These are phyloP conservation scores for Arthonia radiata DNA, from an alignment of 495 filamentous ascomycete genomes.

Conservation along the genomic window DNA sequence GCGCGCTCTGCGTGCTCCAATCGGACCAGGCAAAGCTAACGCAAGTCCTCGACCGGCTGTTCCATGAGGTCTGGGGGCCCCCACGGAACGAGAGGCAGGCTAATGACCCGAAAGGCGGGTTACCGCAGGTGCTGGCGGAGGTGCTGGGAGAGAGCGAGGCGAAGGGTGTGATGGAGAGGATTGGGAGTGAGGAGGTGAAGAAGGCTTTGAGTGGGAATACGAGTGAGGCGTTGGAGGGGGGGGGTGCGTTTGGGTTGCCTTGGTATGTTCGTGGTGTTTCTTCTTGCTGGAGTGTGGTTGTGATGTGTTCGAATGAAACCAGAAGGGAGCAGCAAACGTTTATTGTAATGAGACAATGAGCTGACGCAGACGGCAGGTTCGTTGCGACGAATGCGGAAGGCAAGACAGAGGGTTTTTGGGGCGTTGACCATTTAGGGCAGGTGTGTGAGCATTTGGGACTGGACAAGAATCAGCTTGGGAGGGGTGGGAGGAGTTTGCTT, in stretches of 20 bases:
- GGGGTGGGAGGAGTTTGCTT: too few relatives aligned
- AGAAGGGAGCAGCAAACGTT: too few relatives aligned
- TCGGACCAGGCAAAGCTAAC: slow-evolving; percentile 20
- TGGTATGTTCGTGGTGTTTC: slow-evolving; percentile 36
- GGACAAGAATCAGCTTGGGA: too few relatives aligned
- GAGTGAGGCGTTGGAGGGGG: slow-evolving; percentile 26
- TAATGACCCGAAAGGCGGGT: slow-evolving; percentile 21
- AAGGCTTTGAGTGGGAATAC: slow-evolving; percentile 27
- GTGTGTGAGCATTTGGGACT: slow-evolving; percentile 36
- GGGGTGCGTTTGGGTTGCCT: slow-evolving; percentile 47
- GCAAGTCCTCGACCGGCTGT: slow-evolving; percentile 24
- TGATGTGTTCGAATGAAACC: too few relatives aligned
- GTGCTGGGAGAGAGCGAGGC: slow-evolving; percentile 26
- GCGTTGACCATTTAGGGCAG: slow-evolving; percentile 42
- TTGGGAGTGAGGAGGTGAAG: slow-evolving; percentile 27
- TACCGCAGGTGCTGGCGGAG: slow-evolving; percentile 19
- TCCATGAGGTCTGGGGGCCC: slow-evolving; percentile 31
- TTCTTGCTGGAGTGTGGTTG: neutral
- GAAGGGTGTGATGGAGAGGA: slow-evolving; percentile 17
- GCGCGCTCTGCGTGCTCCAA: too few relatives aligned
- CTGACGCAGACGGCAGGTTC: too few relatives aligned
- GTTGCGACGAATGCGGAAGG: slow-evolving; percentile 26
- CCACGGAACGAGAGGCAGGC: slow-evolving; percentile 16
- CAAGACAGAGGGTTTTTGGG: slow-evolving; percentile 39
- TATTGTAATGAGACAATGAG: too few relatives aligned